Conservation (phyloP, 176 grass and related monocot species). For the Eragrostis nindensis region DNA sequence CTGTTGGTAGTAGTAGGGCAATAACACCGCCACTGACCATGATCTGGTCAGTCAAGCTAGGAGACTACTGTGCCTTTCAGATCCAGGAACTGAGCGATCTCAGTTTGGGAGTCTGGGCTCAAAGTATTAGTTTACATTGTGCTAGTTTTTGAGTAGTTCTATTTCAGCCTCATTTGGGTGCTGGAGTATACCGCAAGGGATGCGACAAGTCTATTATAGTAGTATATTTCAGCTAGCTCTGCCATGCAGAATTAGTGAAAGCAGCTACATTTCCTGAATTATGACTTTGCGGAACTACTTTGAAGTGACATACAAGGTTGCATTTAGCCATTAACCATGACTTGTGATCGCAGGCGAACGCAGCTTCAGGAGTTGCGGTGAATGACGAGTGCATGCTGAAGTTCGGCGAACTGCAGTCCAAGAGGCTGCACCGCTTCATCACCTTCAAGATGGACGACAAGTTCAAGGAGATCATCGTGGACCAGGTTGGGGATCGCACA, state of each 20-base stretch:
- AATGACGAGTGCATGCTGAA: constrained; percentile 78
- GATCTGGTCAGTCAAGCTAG: not conserved
- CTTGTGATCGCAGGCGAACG: constrained; percentile 51
- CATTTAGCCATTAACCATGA: not conserved
- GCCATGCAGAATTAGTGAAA: not conserved
- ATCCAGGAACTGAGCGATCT: not conserved
- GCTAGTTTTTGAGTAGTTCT: not conserved
- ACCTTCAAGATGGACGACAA: constrained; percentile 67
- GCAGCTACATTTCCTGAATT: not conserved
- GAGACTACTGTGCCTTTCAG: not conserved
- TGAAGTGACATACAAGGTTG: not conserved
- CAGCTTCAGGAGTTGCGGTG: constrained; percentile 71
- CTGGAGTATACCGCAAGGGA: not conserved
- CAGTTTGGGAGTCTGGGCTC: not conserved
- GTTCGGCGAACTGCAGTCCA: constrained; percentile 80
- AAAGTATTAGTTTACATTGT: not conserved
- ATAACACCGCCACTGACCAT: no score
- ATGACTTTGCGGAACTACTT: no score
- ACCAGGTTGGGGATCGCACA: constrained; percentile 56
- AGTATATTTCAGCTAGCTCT: not conserved
- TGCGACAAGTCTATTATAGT: no score
- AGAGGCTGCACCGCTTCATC: constrained; percentile 80
- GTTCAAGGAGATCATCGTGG: constrained; percentile 74
- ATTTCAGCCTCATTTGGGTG: not conserved
- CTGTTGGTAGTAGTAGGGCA: not conserved